Evolutionary conservation across 495 filamentous ascomycete genomes (phyloP), one percentile per base, ranked within the genome.

Genomic region (Emericellopsis terricola): DNA sequence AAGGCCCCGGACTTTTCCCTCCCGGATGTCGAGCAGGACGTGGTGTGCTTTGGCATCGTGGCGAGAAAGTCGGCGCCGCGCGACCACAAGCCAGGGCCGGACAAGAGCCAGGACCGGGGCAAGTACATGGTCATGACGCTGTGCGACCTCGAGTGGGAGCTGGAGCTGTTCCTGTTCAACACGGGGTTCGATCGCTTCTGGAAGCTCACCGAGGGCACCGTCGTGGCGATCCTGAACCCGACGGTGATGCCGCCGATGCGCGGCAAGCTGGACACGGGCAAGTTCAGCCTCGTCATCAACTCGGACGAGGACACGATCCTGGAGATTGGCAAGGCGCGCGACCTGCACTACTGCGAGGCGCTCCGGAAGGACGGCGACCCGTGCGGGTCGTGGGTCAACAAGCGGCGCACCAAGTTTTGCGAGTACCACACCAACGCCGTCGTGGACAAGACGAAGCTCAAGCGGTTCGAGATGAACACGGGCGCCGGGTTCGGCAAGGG

Each of bases 211-310:
- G 69, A 79, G 2, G 89, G 91, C 15, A 92, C 81, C 0, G 62
- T 96, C 2, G 64, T 99, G 33, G 89, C 91, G 6, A 77, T 99
- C 23, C 60, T 99, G n/a, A 99, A 96, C 43, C 89, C 91, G 0
- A 73, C 56, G 2, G 77, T 96, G 42, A 76, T 99, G 69, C 81
- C 86, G 7, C 91, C 91, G 2, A 74, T 74, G 0, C 68, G 68
- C 2, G 62, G 67, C 10, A 73, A 72, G 33, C 60, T 73, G 10
- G 78, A 81, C 37, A 86, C 79, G 3, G 81, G 82, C 16, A 63
- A 69, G 16, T 99, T 94, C 51, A 81, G 76, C 23, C 62, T 99
- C 17, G 73, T 77, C 1, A 65, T 99, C 34, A 76, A 76, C 29
- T 81, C 73, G 34, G 82, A 80, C 24, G 76, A 79, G 24, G 89